Conservation (phyloP, 164 flowering plant species). For the Tetrastigma voinierianum region DNA sequence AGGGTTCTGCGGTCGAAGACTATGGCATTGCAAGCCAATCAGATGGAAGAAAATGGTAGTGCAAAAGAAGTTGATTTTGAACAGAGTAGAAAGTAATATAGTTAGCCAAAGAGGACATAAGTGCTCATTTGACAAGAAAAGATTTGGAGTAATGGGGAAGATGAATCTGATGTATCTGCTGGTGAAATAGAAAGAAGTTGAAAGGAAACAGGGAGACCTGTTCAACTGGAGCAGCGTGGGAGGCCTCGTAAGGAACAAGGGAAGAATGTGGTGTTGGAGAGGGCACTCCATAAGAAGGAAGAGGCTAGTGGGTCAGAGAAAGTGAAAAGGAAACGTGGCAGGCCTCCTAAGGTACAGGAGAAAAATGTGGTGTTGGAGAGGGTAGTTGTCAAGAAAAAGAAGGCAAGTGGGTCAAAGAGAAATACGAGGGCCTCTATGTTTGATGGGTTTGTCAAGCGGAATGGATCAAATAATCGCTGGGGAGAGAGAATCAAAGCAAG, state of each 20-base stretch:
- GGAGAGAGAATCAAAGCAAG: slow-evolving; percentile 2
- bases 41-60: not conserved
- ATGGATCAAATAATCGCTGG: not conserved
- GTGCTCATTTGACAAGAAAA: slow-evolving; percentile 4
- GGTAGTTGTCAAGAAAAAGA: not conserved
- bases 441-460: not conserved
- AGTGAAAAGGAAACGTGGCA: slow-evolving; percentile 12
- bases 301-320: not conserved
- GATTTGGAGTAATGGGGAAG: not conserved
- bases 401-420: not conserved
- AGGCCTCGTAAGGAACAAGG: slow-evolving; percentile 17
- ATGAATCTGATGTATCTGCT: not conserved
- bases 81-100: not conserved
- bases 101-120: not conserved
- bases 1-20: slow-evolving; percentile 38
- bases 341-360: slow-evolving; percentile 15
- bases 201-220: not conserved
- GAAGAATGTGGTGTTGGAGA: not conserved
- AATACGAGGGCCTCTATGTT: not conserved
- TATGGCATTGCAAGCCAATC: not conserved
- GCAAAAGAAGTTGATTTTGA: slow-evolving; percentile 10
- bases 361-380: not conserved
- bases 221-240: slow-evolving; percentile 3
- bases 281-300: not conserved
- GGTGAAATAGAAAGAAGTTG: not conserved